Conservation (phyloP, 306 rosid species). For the Glycine latifolia region DNA sequence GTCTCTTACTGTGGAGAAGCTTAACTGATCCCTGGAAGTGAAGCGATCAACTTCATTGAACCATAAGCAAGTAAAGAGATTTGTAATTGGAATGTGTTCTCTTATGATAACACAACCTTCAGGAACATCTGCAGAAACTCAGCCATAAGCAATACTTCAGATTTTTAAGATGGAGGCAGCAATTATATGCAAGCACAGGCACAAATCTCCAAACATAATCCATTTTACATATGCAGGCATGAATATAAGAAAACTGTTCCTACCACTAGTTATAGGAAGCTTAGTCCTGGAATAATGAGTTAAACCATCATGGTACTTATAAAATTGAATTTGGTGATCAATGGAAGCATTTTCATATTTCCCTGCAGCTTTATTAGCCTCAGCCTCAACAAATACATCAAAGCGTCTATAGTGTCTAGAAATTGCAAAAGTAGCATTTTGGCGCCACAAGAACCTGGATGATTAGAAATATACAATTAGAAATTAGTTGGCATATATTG, state of each 20-base stretch:
- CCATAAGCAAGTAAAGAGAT: conserved; percentile 95
- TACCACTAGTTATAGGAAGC: conserved; percentile 97
- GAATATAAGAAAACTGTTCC: conserved; percentile 44
- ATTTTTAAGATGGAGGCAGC: conserved; percentile 29
- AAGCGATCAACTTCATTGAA: conserved; percentile 98
- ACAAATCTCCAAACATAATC: conserved; percentile 33
- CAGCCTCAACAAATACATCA: conserved; percentile 96
- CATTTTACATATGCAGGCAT: conserved; percentile 38
- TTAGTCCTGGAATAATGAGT: conserved; percentile 78
- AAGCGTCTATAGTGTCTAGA: conserved; percentile 93
- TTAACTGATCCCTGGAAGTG: conserved; percentile 94
- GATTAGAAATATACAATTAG: conserved; percentile 28
- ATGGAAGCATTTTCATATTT: conserved; percentile 88
- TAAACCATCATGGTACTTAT: conserved; percentile 75
- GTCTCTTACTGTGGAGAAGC: conserved; percentile 93
- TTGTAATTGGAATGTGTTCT: conserved; percentile 93
- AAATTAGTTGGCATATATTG: conserved; percentile 24
- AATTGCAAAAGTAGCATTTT: conserved; percentile 89
- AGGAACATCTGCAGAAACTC: conserved; percentile 87
- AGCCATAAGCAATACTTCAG: conserved; percentile 37
- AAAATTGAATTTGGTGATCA: conserved; percentile 83
- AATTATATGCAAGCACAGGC: conserved; percentile 32
- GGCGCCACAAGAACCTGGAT: conserved; percentile 93
- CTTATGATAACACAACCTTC: conserved; percentile 93
- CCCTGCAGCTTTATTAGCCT: conserved; percentile 95